Evolutionary conservation across 306 rosid species (phyloP).

Genomic region (Chamaecrista fasciculata): DNA sequence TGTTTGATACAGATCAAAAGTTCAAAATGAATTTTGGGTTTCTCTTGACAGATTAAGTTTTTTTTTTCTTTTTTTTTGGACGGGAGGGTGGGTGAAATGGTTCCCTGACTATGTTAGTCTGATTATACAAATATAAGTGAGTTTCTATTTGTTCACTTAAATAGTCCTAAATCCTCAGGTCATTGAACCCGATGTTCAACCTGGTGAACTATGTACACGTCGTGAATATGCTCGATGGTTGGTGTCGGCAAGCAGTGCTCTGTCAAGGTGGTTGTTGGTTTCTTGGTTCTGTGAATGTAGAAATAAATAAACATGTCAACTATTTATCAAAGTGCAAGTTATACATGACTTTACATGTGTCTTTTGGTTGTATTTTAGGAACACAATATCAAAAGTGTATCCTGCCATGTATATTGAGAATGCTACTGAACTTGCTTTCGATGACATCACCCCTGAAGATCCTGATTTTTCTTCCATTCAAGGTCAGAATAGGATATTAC

Average conservation of each 20-base stretch:
- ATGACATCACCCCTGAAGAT: conserved; percentile 82
- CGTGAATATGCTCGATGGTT: conserved; percentile 98
- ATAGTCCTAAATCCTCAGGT: conserved; percentile 54
- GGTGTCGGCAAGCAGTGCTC: conserved; percentile 86
- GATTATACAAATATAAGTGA: background rate
- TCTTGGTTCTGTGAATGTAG: conserved; percentile 8
- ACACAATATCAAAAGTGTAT: conserved; percentile 78
- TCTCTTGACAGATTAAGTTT: background rate
- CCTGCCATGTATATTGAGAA: conserved; percentile 96
- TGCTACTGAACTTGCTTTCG: conserved; percentile 91
- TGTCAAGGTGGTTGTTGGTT: conserved; percentile 69
- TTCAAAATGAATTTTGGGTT: background rate
- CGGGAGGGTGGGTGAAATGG: background rate
- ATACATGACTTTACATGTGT: conserved; percentile 20
- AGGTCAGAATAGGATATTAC: conserved; percentile 52
- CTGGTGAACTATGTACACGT: conserved; percentile 86
- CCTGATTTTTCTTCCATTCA: conserved; percentile 94
- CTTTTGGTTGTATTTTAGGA: conserved; percentile 50
- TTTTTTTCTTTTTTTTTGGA: too few species aligned
- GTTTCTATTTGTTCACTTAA: conserved; percentile 6
- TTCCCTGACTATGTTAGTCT: background rate
- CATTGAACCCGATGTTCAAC: conserved; percentile 82
- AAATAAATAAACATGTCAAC: background rate
- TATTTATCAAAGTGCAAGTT: conserved; percentile 12
- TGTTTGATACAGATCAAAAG: background rate